A percentile compares a stretch with the other conserved stretches of the same genome.
Conservation (phyloP, 208 protist genomes). For the Trypanosoma melophagium region DNA sequence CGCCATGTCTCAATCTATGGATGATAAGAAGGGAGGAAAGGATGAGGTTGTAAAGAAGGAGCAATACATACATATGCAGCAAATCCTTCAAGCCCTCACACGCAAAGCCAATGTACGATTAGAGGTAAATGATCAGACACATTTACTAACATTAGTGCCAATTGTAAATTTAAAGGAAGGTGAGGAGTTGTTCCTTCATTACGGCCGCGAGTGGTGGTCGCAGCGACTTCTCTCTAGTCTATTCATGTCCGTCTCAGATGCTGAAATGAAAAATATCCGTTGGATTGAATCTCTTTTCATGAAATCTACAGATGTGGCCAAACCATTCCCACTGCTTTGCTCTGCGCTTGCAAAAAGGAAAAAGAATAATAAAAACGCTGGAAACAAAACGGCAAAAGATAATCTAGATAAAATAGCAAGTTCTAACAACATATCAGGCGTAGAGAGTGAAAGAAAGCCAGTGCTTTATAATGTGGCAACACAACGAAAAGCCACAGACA, state of each 20-base stretch:
- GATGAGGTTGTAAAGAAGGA: slow-evolving; percentile 24
- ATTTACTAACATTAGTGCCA: slow-evolving; percentile 60
- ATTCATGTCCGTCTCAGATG: slow-evolving; percentile 50
- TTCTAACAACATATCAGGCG: neutral
- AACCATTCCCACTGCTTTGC: slow-evolving; percentile 59
- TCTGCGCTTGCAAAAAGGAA: slow-evolving; percentile 26
- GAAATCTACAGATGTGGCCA: slow-evolving; percentile 40
- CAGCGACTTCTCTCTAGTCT: slow-evolving; percentile 61
- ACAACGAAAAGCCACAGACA: slow-evolving; percentile 49
- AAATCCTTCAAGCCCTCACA: slow-evolving; percentile 48
- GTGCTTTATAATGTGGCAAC: slow-evolving; percentile 73
- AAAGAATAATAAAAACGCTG: neutral
- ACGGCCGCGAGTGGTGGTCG: slow-evolving; percentile 88
- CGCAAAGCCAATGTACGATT: slow-evolving; percentile 71
- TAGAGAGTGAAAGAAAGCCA: slow-evolving; percentile 2
- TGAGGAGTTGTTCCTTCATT: slow-evolving; percentile 81
- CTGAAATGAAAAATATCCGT: slow-evolving; percentile 46
- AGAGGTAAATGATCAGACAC: slow-evolving; percentile 46
- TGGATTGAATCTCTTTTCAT: slow-evolving; percentile 73
- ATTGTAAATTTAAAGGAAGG: slow-evolving; percentile 63
- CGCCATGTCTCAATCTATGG: slow-evolving; percentile 1
- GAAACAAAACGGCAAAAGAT: neutral
- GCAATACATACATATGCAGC: slow-evolving; percentile 30
- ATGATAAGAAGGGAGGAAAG: slow-evolving; percentile 6
- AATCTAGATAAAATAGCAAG: neutral